These are phyloP conservation scores for Coriolopsis trogii DNA, from an alignment of 1,284 basidiomycete species.

Conservation along the genomic window DNA sequence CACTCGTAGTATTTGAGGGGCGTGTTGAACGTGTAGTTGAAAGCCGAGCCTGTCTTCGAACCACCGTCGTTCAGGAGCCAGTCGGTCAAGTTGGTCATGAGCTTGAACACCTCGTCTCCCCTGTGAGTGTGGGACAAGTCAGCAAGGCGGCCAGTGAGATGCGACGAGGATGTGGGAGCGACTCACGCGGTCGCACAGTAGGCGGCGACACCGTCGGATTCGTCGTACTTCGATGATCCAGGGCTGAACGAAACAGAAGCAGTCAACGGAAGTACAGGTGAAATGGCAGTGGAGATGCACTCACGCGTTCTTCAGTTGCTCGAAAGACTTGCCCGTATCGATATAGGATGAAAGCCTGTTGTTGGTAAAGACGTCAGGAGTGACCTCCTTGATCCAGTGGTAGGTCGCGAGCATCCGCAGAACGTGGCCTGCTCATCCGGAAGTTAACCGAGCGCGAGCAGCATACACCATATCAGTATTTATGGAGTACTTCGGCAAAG, in stretches of 20 bases:
- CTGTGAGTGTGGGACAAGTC: not conserved
- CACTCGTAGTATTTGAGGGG: constrained; percentile 16
- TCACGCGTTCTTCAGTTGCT: constrained; percentile 37
- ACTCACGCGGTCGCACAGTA: constrained; percentile 12
- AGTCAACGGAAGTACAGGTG: not conserved
- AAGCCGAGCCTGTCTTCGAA: constrained; percentile 4
- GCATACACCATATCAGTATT: not conserved
- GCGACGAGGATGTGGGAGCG: no score
- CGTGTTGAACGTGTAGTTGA: constrained; percentile 33
- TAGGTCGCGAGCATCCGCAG: constrained; percentile 74
- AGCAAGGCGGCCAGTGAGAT: no score
- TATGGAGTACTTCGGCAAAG: no score
- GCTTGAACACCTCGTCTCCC: constrained; percentile 15
- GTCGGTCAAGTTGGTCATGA: constrained; percentile 11
- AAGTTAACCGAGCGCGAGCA: not conserved
- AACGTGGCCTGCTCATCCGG: constrained; percentile 53
- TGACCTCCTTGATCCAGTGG: constrained; percentile 64
- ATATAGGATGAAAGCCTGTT: constrained; percentile 66
- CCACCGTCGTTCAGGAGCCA: constrained; percentile 17
- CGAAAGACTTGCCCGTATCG: constrained; percentile 59
- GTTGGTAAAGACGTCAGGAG: constrained; percentile 66
- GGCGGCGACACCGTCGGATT: constrained; percentile 17
- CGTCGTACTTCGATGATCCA: constrained; percentile 20
- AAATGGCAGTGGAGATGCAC: not conserved
- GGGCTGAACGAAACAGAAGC: constrained; percentile 4